Evolutionary conservation across 1,139 yeast species (phyloP).

Genomic region (Suhomyces wounanorum): DNA sequence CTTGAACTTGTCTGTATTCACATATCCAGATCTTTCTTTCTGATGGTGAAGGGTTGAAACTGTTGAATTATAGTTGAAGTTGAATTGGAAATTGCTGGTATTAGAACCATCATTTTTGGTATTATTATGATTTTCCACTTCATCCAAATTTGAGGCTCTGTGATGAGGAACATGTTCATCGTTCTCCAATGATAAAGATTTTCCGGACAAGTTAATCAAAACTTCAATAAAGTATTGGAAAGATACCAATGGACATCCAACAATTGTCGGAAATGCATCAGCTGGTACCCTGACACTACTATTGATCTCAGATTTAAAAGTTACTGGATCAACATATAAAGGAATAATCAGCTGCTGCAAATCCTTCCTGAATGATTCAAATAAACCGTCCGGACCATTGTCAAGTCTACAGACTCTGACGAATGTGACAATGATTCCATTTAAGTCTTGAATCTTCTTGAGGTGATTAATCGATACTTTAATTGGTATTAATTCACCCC

Average conservation of each 20-base stretch:
- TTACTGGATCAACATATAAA: conserved; percentile 70
- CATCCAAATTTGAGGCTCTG: conserved; percentile 8
- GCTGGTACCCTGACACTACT: conserved; percentile 75
- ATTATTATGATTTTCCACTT: conserved; percentile 16
- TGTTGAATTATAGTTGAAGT: conserved; percentile 26
- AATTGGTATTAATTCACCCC: conserved; percentile 80
- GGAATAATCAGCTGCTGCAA: conserved; percentile 78
- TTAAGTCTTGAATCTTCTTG: conserved; percentile 67
- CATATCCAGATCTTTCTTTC: conserved; percentile 49
- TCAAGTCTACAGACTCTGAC: conserved; percentile 80
- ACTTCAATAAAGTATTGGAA: conserved; percentile 88
- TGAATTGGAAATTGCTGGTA: conserved; percentile 25
- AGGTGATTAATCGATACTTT: conserved; percentile 67
- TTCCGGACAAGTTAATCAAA: conserved; percentile 63
- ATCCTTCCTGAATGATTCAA: conserved; percentile 84
- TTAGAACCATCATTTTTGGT: conserved; percentile 21
- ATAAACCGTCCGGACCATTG: conserved; percentile 60
- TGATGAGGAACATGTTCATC: conserved; percentile 21
- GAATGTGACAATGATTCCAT: conserved; percentile 77
- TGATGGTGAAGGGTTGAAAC: conserved; percentile 24
- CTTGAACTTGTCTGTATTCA: conserved; percentile 78
- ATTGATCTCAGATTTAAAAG: conserved; percentile 58
- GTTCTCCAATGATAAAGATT: conserved; percentile 38
- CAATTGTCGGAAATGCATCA: conserved; percentile 83
- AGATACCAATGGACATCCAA: conserved; percentile 70